These are phyloP conservation scores for Gymnopus androsaceus DNA, from an alignment of 1,284 basidiomycete genomes.

Conservation along the genomic window DNA sequence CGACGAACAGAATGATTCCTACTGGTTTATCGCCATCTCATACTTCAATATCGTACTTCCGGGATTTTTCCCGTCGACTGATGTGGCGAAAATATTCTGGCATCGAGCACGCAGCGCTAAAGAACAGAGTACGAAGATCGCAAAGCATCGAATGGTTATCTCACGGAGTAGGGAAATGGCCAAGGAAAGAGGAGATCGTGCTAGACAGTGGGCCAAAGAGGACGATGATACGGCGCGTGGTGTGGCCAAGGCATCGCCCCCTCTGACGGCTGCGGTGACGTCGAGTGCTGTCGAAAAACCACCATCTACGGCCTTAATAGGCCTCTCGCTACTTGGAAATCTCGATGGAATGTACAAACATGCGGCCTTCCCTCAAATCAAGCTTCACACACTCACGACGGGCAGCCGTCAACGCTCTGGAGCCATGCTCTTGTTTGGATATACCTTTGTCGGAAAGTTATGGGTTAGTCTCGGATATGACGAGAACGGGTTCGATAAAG, in stretches of 20 bases:
- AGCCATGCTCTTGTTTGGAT: slow-evolving; percentile 75
- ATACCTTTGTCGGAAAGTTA: slow-evolving; percentile 71
- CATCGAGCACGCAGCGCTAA: slow-evolving; percentile 70
- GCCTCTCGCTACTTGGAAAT: slow-evolving; percentile 77
- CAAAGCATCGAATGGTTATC: slow-evolving; percentile 61
- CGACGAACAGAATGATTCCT: slow-evolving; percentile 55
- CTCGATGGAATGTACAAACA: slow-evolving; percentile 79
- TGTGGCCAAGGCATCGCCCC: slow-evolving; percentile 40
- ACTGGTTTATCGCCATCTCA: slow-evolving; percentile 77
- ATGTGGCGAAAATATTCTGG: slow-evolving; percentile 61
- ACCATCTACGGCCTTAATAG: slow-evolving; percentile 66
- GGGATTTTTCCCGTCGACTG: slow-evolving; percentile 54
- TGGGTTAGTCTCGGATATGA: slow-evolving; percentile 80
- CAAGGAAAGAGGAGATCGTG: slow-evolving; percentile 55
- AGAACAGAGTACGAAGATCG: slow-evolving; percentile 60
- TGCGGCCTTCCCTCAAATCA: slow-evolving; percentile 49
- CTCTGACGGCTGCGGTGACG: slow-evolving; percentile 19
- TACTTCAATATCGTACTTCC: slow-evolving; percentile 82
- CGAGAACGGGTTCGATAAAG: slow-evolving; percentile 65
- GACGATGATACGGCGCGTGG: slow-evolving; percentile 65
- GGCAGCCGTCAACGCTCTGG: slow-evolving; percentile 74
- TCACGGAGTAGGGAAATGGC: slow-evolving; percentile 67
- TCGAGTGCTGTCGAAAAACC: slow-evolving; percentile 27
- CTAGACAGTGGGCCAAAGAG: slow-evolving; percentile 66
- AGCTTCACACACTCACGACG: slow-evolving; percentile 72